These are phyloP conservation scores for Aspergillus proliferans DNA, from an alignment of 2,329 filamentous ascomycete genomes.

Conservation along the genomic window DNA sequence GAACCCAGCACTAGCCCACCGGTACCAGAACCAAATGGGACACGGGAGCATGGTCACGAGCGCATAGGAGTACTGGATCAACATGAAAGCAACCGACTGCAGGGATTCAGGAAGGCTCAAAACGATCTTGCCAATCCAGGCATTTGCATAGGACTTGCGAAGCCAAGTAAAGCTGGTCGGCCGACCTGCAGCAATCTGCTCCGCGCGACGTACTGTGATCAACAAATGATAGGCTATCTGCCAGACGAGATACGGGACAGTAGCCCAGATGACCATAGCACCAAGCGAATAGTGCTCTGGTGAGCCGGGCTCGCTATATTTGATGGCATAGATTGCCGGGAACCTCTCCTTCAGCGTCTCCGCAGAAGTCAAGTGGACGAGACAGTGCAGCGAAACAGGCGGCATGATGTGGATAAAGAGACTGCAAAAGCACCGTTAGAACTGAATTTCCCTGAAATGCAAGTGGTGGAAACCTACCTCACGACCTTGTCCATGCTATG, in stretches of 20 bases:
- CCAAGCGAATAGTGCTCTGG: conserved; percentile 71
- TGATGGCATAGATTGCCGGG: conserved; percentile 80
- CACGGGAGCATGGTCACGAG: conserved; percentile 90
- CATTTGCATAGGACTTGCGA: conserved; percentile 80
- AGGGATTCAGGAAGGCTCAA: conserved; percentile 66
- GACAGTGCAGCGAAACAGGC: conserved; percentile 83
- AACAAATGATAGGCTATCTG: conserved; percentile 89
- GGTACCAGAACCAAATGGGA: conserved; percentile 88
- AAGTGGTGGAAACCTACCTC: conserved; percentile 46
- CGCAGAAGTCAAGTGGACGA: conserved; percentile 72
- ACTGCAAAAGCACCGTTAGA: conserved; percentile 31
- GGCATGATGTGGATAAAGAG: conserved; percentile 99
- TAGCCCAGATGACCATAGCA: conserved; percentile 92
- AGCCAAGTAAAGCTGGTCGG: conserved; percentile 98
- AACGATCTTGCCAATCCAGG: conserved; percentile 80
- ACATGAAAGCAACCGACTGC: conserved; percentile 90
- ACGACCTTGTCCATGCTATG: conserved; percentile 98
- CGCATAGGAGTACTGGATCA: conserved; percentile 89
- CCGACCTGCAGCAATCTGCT: conserved; percentile 91
- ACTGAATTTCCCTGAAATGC: background rate
- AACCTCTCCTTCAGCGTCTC: conserved; percentile 64
- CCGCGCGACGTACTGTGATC: conserved; percentile 88
- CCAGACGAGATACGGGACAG: conserved; percentile 87
- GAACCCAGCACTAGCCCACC: conserved; percentile 71
- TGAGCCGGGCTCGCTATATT: conserved; percentile 60